Conservation (phyloP, 345 rosid species). For the Gossypium herbaceum region DNA sequence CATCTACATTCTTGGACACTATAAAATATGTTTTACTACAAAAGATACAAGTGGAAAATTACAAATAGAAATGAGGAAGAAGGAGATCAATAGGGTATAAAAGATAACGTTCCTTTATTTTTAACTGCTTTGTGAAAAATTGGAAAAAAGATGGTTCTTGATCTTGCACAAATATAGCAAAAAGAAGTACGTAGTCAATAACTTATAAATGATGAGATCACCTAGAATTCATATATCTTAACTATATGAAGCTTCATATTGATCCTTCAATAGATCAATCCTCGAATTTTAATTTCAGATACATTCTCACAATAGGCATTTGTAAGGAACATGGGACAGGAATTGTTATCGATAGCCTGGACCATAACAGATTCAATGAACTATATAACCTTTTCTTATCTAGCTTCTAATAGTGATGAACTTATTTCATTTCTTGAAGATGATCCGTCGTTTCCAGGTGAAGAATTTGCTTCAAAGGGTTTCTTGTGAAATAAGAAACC, state of each 20-base stretch:
- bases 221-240: not conserved
- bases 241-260: not conserved
- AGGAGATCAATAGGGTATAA: too few relatives aligned
- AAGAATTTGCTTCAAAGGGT: not conserved
- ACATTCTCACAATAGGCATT: not conserved
- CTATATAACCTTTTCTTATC: not conserved
- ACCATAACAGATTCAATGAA: not conserved
- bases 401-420: not conserved
- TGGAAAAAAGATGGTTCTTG: too few relatives aligned
- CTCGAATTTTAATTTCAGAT: too few relatives aligned
- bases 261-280: not conserved
- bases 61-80: too few relatives aligned
- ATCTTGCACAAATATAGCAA: too few relatives aligned
- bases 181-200: not conserved
- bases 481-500: constrained; percentile 17
- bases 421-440: not conserved
- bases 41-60: too few relatives aligned
- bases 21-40: too few relatives aligned
- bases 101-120: too few relatives aligned
- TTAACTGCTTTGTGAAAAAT: too few relatives aligned
- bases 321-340: not conserved
- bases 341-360: not conserved
- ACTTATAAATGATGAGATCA: not conserved
- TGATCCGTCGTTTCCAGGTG: not conserved
- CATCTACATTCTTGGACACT: accelerated